Evolutionary conservation across 805 yeast species (phyloP).

Genomic region (Yamadazyma laniorum): DNA sequence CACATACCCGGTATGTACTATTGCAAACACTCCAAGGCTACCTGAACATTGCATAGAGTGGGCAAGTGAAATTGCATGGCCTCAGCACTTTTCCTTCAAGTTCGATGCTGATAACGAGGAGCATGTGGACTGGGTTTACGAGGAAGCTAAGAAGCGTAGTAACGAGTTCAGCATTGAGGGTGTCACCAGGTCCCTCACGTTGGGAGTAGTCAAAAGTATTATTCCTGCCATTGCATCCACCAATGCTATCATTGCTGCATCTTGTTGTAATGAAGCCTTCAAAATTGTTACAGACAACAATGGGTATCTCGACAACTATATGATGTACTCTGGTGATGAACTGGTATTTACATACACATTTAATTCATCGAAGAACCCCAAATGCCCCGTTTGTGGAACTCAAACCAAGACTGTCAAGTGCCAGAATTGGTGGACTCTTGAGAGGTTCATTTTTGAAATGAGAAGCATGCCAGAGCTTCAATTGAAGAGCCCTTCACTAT

Average conservation of each 20-base stretch:
- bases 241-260: conserved; percentile 86
- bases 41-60: conserved; percentile 96
- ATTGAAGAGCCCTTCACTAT: conserved; percentile 45
- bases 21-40: conserved; percentile 89
- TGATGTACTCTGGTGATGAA: conserved; percentile 84
- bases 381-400: conserved; percentile 78
- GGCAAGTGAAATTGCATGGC: conserved; percentile 80
- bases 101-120: conserved; percentile 70
- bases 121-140: conserved; percentile 63
- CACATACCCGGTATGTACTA: conserved; percentile 88
- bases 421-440: conserved; percentile 34
- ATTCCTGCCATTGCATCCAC: conserved; percentile 95
- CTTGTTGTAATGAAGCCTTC: conserved; percentile 83
- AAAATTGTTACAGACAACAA: conserved; percentile 71
- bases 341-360: conserved; percentile 76
- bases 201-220: conserved; percentile 88
- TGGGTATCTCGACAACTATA: conserved; percentile 69
- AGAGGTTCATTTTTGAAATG: conserved; percentile 43
- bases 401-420: conserved; percentile 24
- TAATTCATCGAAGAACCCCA: conserved; percentile 53
- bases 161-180: conserved; percentile 65
- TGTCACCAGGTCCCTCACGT: conserved; percentile 65
- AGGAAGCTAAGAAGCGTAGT: conserved; percentile 59
- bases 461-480: conserved; percentile 28
- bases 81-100: conserved; percentile 43